Evolutionary conservation across 2,329 filamentous ascomycete genomes (phyloP).

Genomic region (Corinectria fuckeliana): DNA sequence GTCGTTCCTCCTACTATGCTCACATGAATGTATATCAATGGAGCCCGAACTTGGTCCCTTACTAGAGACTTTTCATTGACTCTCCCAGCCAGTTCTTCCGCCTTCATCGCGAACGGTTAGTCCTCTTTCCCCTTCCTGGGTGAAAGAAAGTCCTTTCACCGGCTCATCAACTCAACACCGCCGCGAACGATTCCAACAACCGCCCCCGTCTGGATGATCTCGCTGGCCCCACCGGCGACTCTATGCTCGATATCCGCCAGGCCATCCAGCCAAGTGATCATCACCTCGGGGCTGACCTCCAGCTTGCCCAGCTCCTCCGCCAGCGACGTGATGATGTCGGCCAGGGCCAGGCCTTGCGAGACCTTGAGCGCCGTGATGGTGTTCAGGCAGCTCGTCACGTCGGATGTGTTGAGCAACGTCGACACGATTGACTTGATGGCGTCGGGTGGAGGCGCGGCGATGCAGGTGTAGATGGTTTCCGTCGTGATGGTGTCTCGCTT

Average conservation of each 20-base stretch:
- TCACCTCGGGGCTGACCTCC: constrained; percentile 84
- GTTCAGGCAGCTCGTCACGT: constrained; percentile 87
- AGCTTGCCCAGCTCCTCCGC: constrained; percentile 82
- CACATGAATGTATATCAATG: too few relatives aligned
- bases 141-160: constrained; percentile 30
- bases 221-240: constrained; percentile 84
- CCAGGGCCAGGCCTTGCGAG: constrained; percentile 84
- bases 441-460: constrained; percentile 89
- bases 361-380: constrained; percentile 90
- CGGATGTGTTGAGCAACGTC: constrained; percentile 81
- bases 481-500: constrained; percentile 82
- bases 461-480: constrained; percentile 96
- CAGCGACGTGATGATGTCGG: constrained; percentile 89
- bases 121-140: not conserved
- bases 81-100: not conserved
- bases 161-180: constrained; percentile 75
- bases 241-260: constrained; percentile 93
- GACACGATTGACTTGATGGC: constrained; percentile 86
- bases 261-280: constrained; percentile 90
- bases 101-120: not conserved
- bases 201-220: constrained; percentile 89
- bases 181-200: constrained; percentile 87
- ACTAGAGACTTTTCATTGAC: not conserved
- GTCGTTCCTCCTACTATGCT: not conserved
- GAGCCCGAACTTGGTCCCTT: too few relatives aligned